Conservation (phyloP, 1,284 basidiomycete genomes). For the Moesziomyces parantarcticus region DNA sequence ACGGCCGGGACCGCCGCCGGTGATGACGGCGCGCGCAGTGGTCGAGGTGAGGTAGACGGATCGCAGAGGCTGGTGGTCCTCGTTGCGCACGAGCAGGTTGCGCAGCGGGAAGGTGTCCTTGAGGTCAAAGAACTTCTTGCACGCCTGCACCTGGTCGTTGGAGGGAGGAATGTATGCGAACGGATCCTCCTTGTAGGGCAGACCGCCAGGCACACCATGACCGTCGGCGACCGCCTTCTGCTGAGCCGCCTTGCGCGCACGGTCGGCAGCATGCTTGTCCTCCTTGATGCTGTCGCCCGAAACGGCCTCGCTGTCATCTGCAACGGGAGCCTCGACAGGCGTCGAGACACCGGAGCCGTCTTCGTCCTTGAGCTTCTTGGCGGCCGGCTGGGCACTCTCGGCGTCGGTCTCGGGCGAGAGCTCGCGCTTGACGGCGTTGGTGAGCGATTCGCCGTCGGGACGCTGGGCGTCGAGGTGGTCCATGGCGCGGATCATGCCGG, state of each 20-base stretch:
- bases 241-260: conserved; percentile 41
- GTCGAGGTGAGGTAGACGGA: conserved; percentile 91
- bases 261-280: conserved; percentile 60
- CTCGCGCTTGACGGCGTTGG: conserved; percentile 24
- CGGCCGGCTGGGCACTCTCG: conserved; percentile 33
- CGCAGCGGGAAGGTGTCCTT: conserved; percentile 78
- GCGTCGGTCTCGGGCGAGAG: conserved; percentile 41
- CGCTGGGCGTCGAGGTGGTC: conserved; percentile 45
- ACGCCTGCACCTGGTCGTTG: conserved; percentile 53
- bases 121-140: conserved; percentile 80
- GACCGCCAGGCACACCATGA: conserved; percentile 56
- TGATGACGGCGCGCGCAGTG: conserved; percentile 78
- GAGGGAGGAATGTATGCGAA: conserved; percentile 55
- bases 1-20: conserved; percentile 74
- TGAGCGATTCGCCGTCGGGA: conserved; percentile 30
- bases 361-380: conserved; percentile 50
- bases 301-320: conserved; percentile 9
- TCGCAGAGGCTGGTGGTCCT: conserved; percentile 79
- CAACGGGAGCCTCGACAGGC: conserved; percentile 6
- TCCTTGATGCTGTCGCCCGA: conserved; percentile 35
- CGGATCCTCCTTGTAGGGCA: conserved; percentile 64
- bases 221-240: conserved; percentile 41
- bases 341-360: conserved; percentile 8
- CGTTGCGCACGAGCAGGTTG: conserved; percentile 88
- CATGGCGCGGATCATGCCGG: conserved; percentile 64